Conservation (phyloP, 257 asterid genomes). For the Solanum appendiculatum region DNA sequence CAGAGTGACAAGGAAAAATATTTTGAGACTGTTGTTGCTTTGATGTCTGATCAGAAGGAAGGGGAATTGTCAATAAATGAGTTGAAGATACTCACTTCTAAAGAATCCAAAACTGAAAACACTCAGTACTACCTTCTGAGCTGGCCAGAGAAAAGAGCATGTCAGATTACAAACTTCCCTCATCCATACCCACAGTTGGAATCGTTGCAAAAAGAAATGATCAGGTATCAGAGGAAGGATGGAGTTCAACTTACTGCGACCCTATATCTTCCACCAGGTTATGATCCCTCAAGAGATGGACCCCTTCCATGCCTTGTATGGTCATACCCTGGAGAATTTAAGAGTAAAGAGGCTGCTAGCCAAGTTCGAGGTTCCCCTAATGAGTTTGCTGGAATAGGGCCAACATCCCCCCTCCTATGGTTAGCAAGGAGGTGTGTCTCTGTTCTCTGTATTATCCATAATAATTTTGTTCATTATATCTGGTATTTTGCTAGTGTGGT, state of each 20-base stretch:
- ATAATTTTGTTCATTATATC: background rate
- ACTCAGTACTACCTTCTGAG: constrained; percentile 70
- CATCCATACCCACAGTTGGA: constrained; percentile 96
- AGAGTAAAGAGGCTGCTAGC: constrained; percentile 95
- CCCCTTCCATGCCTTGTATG: constrained; percentile 98
- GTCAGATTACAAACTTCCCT: constrained; percentile 83
- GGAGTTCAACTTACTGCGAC: constrained; percentile 99
- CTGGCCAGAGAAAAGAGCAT: constrained; percentile 86
- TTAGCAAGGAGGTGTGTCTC: constrained; percentile 69
- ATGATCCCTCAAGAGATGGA: constrained; percentile 83
- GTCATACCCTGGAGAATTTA: constrained; percentile 99
- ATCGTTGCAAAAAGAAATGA: constrained; percentile 87
- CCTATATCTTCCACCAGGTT: constrained; percentile 83
- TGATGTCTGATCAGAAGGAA: constrained; percentile 75
- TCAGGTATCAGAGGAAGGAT: constrained; percentile 84
- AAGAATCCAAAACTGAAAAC: constrained; percentile 93
- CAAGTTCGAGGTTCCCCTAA: constrained; percentile 99
- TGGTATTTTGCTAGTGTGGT: background rate
- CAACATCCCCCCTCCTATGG: constrained; percentile 96
- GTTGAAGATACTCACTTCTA: constrained; percentile 67
- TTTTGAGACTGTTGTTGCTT: constrained; percentile 70
- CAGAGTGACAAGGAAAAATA: constrained; percentile 91
- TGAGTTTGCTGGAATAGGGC: constrained; percentile 92
- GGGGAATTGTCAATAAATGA: constrained; percentile 49
- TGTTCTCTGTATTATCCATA: constrained; percentile 10